phyloP scores from a whole-genome alignment of 2,329 filamentous ascomycete genomes.

The Sporothrix schenckii region DNA sequence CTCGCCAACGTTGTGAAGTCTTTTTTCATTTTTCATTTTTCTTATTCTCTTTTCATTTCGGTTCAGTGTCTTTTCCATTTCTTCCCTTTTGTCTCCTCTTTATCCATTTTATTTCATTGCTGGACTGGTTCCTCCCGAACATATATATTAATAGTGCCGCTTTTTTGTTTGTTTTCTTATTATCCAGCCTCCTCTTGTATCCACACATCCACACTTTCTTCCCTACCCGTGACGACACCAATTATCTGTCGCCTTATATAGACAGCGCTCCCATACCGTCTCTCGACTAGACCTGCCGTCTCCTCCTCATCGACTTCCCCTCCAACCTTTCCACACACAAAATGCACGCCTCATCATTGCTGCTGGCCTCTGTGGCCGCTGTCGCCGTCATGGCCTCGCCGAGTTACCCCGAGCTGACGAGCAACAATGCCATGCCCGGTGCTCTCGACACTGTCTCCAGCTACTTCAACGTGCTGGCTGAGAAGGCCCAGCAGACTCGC shows the following conservation, averaged over 20 bases:
- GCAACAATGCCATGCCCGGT: conserved; percentile 46
- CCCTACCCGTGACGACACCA: not conserved
- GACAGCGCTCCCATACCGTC: not conserved
- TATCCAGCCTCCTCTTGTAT: conserved; percentile 14
- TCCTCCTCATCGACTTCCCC: not conserved
- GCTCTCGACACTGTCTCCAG: conserved; percentile 55
- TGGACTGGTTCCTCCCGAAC: conserved; percentile 25
- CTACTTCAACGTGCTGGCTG: conserved; percentile 64
- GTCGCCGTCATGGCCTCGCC: conserved; percentile 52
- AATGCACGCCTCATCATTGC: conserved; percentile 56
- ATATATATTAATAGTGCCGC: conserved; percentile 6
- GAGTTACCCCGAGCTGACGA: conserved; percentile 51
- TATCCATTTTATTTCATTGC: not conserved
- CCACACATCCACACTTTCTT: not conserved
- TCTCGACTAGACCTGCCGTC: not conserved
- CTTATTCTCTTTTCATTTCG: not conserved
- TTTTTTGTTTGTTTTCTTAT: conserved; percentile 21
- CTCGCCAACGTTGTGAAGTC: not conserved
- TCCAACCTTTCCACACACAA: not conserved
- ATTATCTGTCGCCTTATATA: not conserved
- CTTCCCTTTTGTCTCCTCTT: conserved; percentile 8
- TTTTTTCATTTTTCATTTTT: not conserved
- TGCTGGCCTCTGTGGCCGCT: conserved; percentile 53
- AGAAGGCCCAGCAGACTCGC: conserved; percentile 56
- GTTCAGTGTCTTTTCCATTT: conserved; percentile 19